phyloP scores from a whole-genome alignment of 306 rosid genomes.

The Vigna hirtella region DNA sequence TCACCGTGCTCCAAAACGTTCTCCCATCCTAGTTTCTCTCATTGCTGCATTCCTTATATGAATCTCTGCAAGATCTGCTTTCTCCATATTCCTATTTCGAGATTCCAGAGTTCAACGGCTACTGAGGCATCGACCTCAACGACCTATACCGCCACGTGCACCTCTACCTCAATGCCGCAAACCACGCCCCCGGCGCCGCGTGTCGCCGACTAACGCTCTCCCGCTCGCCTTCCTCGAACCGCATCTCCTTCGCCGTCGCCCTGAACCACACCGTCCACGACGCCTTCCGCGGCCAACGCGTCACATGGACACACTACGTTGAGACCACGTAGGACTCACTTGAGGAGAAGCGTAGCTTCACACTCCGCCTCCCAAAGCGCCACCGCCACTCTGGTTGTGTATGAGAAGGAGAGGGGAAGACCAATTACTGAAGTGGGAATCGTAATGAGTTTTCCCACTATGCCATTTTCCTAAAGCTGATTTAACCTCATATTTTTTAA shows the following conservation, averaged over 20 bases:
- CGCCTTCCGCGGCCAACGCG: conserved; percentile 56
- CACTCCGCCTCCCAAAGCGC: too few relatives aligned
- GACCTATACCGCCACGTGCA: conserved; percentile 86
- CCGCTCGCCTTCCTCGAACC: conserved; percentile 79
- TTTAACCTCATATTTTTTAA: too few relatives aligned
- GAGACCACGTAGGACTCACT: too few relatives aligned
- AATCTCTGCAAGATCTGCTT: conserved; percentile 74
- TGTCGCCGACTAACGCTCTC: conserved; percentile 78
- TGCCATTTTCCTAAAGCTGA: too few relatives aligned
- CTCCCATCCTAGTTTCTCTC: conserved; percentile 85
- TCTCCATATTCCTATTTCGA: conserved; percentile 81
- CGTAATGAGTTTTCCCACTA: too few relatives aligned
- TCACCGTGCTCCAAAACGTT: conserved; percentile 84
- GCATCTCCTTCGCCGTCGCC: conserved; percentile 75
- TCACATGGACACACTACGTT: conserved; percentile 85
- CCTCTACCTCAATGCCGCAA: conserved; percentile 75
- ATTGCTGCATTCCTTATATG: conserved; percentile 72
- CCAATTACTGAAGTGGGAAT: too few relatives aligned
- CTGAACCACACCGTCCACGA: conserved; percentile 84
- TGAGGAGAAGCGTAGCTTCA: too few relatives aligned
- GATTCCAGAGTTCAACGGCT: conserved; percentile 89
- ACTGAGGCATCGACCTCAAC: conserved; percentile 82
- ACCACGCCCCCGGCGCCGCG: conserved; percentile 51
- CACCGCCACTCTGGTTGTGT: too few relatives aligned
- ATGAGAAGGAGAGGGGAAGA: too few relatives aligned